Conservation (phyloP, 208 protist species). For the Zelonia costaricensis region DNA sequence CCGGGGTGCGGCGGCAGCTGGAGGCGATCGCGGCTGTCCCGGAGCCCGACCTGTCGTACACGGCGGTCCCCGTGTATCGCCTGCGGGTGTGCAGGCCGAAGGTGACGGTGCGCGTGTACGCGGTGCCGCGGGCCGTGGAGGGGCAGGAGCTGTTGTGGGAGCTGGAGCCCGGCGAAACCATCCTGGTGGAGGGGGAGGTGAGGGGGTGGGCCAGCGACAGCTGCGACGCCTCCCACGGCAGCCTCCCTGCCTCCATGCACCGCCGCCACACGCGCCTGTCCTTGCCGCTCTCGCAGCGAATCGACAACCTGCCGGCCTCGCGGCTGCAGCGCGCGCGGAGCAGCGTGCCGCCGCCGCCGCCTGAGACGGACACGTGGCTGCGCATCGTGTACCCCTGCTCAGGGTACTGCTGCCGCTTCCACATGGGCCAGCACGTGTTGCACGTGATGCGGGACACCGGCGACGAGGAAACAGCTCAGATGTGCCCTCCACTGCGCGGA, state of each 20-base stretch:
- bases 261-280: not conserved
- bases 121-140: not conserved
- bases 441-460: not conserved
- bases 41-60: not conserved
- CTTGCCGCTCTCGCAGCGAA: not conserved
- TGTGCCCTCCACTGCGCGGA: not conserved
- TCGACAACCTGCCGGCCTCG: not conserved
- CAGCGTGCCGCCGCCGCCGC: not conserved
- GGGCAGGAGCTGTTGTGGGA: not conserved
- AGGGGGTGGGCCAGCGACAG: not conserved
- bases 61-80: not conserved
- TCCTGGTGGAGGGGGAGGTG: not conserved
- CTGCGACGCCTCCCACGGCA: too few species aligned
- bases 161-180: not conserved
- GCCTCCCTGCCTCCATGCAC: too few species aligned
- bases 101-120: not conserved
- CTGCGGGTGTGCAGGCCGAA: not conserved
- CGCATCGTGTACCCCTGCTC: not conserved
- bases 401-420: not conserved
- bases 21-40: not conserved
- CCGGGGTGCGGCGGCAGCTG: not conserved
- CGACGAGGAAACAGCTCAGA: not conserved
- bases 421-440: constrained; percentile 1
- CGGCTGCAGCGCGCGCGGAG: not conserved
- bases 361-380: not conserved